Percentiles rank a stretch among this genome's conserved stretches.
phyloP scores from a whole-genome alignment of 352 stramenopile species.

The Globisporangium nagaii region DNA sequence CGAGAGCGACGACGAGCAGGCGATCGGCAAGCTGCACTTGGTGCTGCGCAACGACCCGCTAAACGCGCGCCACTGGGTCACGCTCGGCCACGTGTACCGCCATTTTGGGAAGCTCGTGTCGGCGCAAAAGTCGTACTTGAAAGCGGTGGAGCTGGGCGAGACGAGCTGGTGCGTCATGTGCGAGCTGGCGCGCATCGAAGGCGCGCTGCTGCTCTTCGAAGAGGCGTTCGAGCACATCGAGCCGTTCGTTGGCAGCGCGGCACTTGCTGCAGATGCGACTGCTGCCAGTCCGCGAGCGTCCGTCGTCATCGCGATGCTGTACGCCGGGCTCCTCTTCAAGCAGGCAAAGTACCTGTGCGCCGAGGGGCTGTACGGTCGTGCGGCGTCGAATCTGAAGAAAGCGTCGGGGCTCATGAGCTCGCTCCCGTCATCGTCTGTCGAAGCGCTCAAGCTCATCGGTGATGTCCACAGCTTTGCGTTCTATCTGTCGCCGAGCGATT shows the following conservation, averaged over 20 bases:
- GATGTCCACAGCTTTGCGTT: slow-evolving; percentile 83
- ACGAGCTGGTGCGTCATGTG: slow-evolving; percentile 62
- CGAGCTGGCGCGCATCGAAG: slow-evolving; percentile 78
- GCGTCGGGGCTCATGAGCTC: slow-evolving; percentile 46
- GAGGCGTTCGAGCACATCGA: slow-evolving; percentile 62
- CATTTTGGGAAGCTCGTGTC: slow-evolving; percentile 78
- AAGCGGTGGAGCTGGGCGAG: slow-evolving; percentile 68
- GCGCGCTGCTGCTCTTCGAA: slow-evolving; percentile 57
- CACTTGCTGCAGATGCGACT: neutral
- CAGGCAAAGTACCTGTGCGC: slow-evolving; percentile 73
- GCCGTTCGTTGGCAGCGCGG: slow-evolving; percentile 19
- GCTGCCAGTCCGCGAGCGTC: slow-evolving; percentile 12
- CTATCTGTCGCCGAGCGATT: slow-evolving; percentile 68
- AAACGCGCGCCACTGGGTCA: slow-evolving; percentile 63
- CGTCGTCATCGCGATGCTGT: slow-evolving; percentile 51
- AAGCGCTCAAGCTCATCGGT: slow-evolving; percentile 64
- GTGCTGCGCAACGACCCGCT: slow-evolving; percentile 67
- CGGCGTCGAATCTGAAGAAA: slow-evolving; percentile 52
- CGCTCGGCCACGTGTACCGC: slow-evolving; percentile 72
- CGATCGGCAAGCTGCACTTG: slow-evolving; percentile 65
- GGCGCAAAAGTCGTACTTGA: slow-evolving; percentile 74
- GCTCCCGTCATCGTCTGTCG: slow-evolving; percentile 25
- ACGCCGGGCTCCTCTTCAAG: slow-evolving; percentile 66
- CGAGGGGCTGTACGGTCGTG: slow-evolving; percentile 69
- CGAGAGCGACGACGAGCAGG: slow-evolving; percentile 55